A percentile compares a stretch with the other conserved stretches of the same genome.
Evolutionary conservation across 169 alveolate species (phyloP).

Genomic region (Sarcocystis neurona): DNA sequence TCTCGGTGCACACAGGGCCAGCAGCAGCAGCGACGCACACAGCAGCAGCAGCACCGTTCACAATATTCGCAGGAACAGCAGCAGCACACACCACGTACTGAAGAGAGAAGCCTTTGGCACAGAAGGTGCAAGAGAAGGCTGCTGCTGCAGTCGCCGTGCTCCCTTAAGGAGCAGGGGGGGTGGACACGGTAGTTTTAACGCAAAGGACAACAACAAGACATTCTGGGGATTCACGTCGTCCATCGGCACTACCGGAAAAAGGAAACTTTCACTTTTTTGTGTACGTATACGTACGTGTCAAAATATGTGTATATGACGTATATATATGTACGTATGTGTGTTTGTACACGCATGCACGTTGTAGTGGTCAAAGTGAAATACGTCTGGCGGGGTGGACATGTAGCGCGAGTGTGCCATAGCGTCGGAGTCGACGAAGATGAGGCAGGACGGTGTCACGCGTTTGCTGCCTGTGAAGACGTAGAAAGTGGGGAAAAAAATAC

Average conservation of each 20-base stretch:
- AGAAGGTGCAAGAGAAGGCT: background rate
- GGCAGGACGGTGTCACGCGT: too few species aligned
- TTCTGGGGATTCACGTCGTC: background rate
- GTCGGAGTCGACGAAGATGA: too few species aligned
- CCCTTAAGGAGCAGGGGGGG: background rate
- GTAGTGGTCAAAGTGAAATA: too few species aligned
- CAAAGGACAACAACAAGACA: background rate
- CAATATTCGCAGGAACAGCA: constrained; percentile 20
- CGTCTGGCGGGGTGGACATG: too few species aligned
- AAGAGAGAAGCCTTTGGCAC: background rate
- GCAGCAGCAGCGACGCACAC: background rate
- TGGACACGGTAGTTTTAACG: background rate
- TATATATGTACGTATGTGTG: too few species aligned
- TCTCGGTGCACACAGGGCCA: background rate
- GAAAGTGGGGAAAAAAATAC: too few species aligned
- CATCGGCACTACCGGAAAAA: background rate
- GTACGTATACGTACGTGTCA: too few species aligned
- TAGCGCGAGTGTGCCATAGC: too few species aligned
- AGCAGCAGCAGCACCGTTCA: background rate
- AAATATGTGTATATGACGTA: too few species aligned
- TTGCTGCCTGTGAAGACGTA: too few species aligned
- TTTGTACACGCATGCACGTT: too few species aligned
- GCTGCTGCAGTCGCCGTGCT: background rate
- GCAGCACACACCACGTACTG: background rate
- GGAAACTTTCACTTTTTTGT: background rate